Evolutionary conservation across 495 filamentous ascomycete species (phyloP).

Genomic region (Penicillium paxilli): DNA sequence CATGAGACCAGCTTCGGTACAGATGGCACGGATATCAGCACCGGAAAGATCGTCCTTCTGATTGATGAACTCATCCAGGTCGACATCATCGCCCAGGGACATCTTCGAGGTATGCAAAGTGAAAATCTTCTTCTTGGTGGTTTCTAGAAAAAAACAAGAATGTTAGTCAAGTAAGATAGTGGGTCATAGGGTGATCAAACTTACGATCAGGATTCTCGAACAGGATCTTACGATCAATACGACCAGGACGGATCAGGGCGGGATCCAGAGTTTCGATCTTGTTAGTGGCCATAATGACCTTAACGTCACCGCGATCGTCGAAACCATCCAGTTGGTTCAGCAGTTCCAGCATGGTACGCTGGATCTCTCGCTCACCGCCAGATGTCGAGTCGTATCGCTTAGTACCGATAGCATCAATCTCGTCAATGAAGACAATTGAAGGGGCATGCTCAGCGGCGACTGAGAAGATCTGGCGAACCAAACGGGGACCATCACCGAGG

Average conservation of each 20-base stretch:
- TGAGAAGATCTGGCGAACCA: conserved; percentile 97
- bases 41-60: conserved; percentile 98
- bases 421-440: conserved; percentile 98
- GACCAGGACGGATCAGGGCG: conserved; percentile 92
- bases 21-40: conserved; percentile 98
- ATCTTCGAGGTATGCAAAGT: conserved; percentile 99
- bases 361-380: conserved; percentile 94
- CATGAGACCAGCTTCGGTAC: conserved; percentile 94
- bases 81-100: conserved; percentile 91
- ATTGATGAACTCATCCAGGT: conserved; percentile 96
- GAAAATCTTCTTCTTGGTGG: conserved; percentile 99
- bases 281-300: conserved; percentile 99
- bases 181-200: conserved; percentile 21
- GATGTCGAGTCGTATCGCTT: conserved; percentile 98
- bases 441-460: conserved; percentile 95
- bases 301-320: conserved; percentile 98
- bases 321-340: conserved; percentile 99
- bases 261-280: conserved; percentile 99
- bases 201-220: conserved; percentile 97
- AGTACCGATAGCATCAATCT: conserved; percentile 98
- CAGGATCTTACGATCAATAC: conserved; percentile 98
- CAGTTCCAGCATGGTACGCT: conserved; percentile 97
- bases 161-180: conserved; percentile 27
- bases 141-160: conserved; percentile 55
- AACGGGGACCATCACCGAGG: conserved; percentile 88